These are phyloP conservation scores for Exophiala xenobiotica DNA, from an alignment of 2,329 filamentous ascomycete genomes.

Conservation along the genomic window DNA sequence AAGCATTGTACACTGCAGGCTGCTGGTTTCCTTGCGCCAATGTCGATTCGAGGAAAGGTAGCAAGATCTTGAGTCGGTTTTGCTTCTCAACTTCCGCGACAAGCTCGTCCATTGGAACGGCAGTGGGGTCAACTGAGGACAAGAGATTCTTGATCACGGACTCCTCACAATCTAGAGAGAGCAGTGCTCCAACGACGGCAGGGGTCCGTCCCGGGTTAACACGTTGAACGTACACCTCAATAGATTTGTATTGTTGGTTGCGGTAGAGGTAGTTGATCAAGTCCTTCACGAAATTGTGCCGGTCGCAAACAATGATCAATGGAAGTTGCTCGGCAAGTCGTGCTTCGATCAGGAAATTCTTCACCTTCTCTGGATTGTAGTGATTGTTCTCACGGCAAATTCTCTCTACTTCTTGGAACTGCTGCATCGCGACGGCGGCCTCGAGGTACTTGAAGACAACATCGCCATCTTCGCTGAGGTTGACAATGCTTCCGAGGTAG, in stretches of 20 bases:
- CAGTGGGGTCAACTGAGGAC: conserved; percentile 75
- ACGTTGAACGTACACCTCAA: conserved; percentile 95
- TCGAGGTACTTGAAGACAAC: conserved; percentile 99
- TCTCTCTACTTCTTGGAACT: conserved; percentile 93
- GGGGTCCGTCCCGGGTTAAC: conserved; percentile 91
- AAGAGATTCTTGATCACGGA: conserved; percentile 91
- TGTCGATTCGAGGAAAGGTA: conserved; percentile 94
- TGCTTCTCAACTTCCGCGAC: conserved; percentile 92
- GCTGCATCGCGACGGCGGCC: conserved; percentile 87
- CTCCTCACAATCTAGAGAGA: conserved; percentile 98
- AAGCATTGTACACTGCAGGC: conserved; percentile 92
- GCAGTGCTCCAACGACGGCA: conserved; percentile 84
- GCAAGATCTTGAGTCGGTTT: conserved; percentile 89
- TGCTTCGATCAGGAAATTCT: conserved; percentile 99
- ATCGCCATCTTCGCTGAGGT: conserved; percentile 89
- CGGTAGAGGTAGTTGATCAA: conserved; percentile 96
- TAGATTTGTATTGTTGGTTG: conserved; percentile 98
- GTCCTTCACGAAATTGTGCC: conserved; percentile 99
- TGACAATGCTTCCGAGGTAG: conserved; percentile 97
- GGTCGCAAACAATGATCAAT: conserved; percentile 96
- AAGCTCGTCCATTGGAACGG: conserved; percentile 90
- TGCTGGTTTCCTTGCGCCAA: conserved; percentile 89
- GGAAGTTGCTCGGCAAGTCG: conserved; percentile 88
- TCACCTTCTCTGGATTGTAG: conserved; percentile 92
- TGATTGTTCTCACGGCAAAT: conserved; percentile 91